Evolutionary conservation across 768 basidiomycete genomes (phyloP).

Genomic region (Russula earlei): DNA sequence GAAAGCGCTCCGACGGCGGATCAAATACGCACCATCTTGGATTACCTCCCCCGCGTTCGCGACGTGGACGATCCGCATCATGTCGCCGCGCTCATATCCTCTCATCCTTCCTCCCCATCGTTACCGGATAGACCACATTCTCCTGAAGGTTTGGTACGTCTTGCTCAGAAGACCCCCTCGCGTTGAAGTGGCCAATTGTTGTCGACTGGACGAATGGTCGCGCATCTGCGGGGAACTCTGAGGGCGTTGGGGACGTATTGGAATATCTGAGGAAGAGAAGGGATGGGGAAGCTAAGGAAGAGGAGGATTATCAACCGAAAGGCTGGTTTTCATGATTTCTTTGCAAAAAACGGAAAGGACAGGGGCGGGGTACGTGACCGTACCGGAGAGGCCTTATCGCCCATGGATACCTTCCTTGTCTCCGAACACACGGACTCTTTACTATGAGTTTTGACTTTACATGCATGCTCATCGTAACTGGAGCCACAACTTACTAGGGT

Average conservation of each 20-base stretch:
- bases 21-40: slow-evolving; percentile 57
- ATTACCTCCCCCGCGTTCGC: slow-evolving; percentile 41
- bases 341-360: no score
- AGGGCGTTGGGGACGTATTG: slow-evolving; percentile 56
- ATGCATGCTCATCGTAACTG: no score
- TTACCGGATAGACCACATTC: slow-evolving; percentile 32
- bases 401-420: no score
- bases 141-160: slow-evolving; percentile 16
- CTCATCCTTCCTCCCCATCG: slow-evolving; percentile 42
- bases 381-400: no score
- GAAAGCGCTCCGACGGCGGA: slow-evolving; percentile 52
- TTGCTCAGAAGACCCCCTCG: no score
- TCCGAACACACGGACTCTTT: no score
- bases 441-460: no score
- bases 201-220: no score
- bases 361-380: no score
- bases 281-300: slow-evolving; percentile 50
- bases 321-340: slow-evolving; percentile 42
- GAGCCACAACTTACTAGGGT: no score
- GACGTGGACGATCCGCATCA: slow-evolving; percentile 21
- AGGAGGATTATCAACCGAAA: slow-evolving; percentile 38
- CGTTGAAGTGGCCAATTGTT: no score
- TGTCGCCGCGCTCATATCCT: slow-evolving; percentile 42
- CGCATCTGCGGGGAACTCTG: slow-evolving; percentile 50
- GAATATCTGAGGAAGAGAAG: slow-evolving; percentile 55